A percentile compares a stretch with the other conserved stretches of the same genome.
Evolutionary conservation across 2,329 filamentous ascomycete genomes (phyloP).

Genomic region (Aspergillus clavatus): DNA sequence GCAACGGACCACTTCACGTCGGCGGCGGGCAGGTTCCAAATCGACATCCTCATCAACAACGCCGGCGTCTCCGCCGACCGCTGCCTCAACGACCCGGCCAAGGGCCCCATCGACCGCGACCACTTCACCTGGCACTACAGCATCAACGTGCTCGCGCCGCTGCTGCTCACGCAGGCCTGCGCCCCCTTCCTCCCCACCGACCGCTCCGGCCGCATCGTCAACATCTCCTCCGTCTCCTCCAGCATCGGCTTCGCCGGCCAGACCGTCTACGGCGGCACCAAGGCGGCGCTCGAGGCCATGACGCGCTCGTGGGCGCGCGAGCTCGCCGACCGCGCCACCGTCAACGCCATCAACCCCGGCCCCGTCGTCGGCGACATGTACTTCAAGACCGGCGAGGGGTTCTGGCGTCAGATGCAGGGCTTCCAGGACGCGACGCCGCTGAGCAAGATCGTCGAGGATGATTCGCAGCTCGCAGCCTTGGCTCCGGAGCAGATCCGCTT

Average conservation of each 20-base stretch:
- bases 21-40: conserved; percentile 50
- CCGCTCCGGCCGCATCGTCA: conserved; percentile 61
- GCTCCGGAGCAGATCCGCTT: conserved; percentile 59
- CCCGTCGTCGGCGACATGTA: conserved; percentile 66
- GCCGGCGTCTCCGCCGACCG: conserved; percentile 58
- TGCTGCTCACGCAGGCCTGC: conserved; percentile 71
- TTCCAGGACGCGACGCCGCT: conserved; percentile 63
- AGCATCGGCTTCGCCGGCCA: conserved; percentile 55
- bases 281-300: conserved; percentile 64
- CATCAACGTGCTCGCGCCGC: conserved; percentile 76
- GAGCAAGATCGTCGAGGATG: conserved; percentile 55
- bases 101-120: conserved; percentile 54
- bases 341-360: conserved; percentile 63
- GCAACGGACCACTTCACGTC: conserved; percentile 55
- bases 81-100: conserved; percentile 59
- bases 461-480: conserved; percentile 52
- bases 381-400: conserved; percentile 50
- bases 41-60: conserved; percentile 87
- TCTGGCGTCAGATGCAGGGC: conserved; percentile 56
- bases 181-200: conserved; percentile 65
- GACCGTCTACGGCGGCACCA: conserved; percentile 61
- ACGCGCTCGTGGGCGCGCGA: conserved; percentile 64
- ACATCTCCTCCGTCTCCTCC: conserved; percentile 56
- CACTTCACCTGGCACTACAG: conserved; percentile 70
- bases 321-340: conserved; percentile 56